Base-by-base conservation (phyloP, 78 protist genomes). In the Corallochytrium limacisporum region DNA sequence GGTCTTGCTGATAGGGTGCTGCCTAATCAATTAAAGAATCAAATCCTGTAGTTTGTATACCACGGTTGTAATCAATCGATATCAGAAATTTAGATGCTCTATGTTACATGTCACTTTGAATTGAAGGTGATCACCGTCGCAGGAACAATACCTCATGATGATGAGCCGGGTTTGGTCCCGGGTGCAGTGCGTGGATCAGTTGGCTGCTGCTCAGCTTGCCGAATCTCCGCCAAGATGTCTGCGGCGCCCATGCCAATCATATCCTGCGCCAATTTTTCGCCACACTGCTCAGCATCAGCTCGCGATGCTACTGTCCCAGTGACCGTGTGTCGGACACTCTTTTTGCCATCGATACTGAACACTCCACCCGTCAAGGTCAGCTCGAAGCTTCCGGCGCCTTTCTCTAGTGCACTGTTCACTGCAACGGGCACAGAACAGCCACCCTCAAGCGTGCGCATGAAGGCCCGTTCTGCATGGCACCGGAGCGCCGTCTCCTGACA, bases 391-490 rank as follows among this genome's bases (percentile, higher is more conserved):
- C 18, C 16, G 16, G 49, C 48, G n/a, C n/a, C n/a, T 12, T 13
- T 29, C 63, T 53, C 35, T 15, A 36, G 43, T 24, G 20, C 1
- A 4, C 70, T 7, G 13, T 20, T 24, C 20, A 26, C 38, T 32
- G 47, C 84, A 37, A 78, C 3, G 16, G 84, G 84, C 24, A 60
- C 60, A 10, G 54, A 20, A 54, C 84, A 78, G 26, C 84, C 84
- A 49, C 84, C 84, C 8, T 63, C 75, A 12, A 78, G 74, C 13
- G 33, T 18, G 31, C 70, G 69, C 68, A 73, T 5, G 28, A 73
- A 61, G 3, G 53, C 69, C 0, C 56, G 66, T 48, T 57, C 69
- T 4, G 63, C 46, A 12, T 1, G 13, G 22, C 59, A 43, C 15
- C n/a, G 1, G 1, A 40, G 16, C 9, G 18, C 35, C 39, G 68